Base-by-base conservation (phyloP, 2,329 filamentous ascomycete species). In the Neofusicoccum laricinum region DNA sequence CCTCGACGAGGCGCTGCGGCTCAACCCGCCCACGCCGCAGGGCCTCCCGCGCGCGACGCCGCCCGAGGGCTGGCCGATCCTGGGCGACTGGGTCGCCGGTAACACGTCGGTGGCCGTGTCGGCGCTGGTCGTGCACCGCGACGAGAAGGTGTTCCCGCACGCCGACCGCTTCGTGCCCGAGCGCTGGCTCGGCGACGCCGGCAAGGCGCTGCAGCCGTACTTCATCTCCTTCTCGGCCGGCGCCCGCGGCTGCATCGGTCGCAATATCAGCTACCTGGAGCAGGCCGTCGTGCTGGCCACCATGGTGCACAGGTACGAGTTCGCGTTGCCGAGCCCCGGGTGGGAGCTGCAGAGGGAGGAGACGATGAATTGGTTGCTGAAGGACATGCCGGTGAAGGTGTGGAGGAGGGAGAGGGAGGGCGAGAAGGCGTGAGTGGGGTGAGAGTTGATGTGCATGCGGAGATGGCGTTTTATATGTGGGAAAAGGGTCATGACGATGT, bases 221-320 rank as follows among this genome's bases (percentile, higher is more conserved):
- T 62, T 72, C 49, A 32, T 71, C 12, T 53, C 46, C 0, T 70
- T 70, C 36, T 66, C 65, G 3, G 63, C 68, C 34, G 71, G 70
- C 14, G 71, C 69, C 3, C 67, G 71, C 25, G 67, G 65, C 8
- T 72, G 70, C 48, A 65, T 68, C 53, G 71, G 70, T 5, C 68
- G 70, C 46, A 69, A 72, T 61, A 53, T 71, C 87, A 88, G 73
- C 86, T 88, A 79, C 41, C 79, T 87, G 1, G 82, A 86, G 65
- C 72, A 73, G 66, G 75, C 72, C 0, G 72, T 75, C 2, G 71
- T 74, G 12, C 48, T 74, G 50, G 71, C 72, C 3, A 75, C 70
- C 61, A 67, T 78, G 61, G 46, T 78, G n/a, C 70, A 75, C 17
- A 67, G 76, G 17, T 79, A 78, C 57, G 75, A 74, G 1, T 75